Evolutionary conservation across 768 basidiomycete genomes (phyloP), one percentile per base, ranked within the genome.

Genomic region (Mycena polygramma): DNA sequence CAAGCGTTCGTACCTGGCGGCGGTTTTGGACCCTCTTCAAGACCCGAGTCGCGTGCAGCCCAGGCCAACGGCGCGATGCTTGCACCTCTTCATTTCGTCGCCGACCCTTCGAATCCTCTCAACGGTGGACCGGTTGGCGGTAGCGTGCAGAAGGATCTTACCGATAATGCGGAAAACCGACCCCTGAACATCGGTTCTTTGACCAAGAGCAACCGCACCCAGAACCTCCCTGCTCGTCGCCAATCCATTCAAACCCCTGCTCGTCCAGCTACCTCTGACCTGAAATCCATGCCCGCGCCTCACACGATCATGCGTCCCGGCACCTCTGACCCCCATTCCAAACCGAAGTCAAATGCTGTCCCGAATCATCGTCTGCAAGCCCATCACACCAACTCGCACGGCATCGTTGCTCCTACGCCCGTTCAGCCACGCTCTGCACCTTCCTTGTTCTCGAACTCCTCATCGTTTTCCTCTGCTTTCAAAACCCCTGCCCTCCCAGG

Each of bases 61-160:
- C 17, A 39, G 53, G 4, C 58, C 35, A 63, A 19, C 35, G 37
- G 36, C 37, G 22, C 55, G 43, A 46, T 35, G 22, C 26, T 53
- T 13, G 26, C 64, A 20, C 45, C 55, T 57, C 67, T 39, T 48
- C 63, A 61, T 55, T 71, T 71, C 35, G 65, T 63, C 39, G 49
- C 65, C 4, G 70, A 71, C 20, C 65, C 70, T 37, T 67, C 70
- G 11, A 71, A 71, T 62, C 70, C 70, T 63, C 65, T 71, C 1
- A 63, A 71, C 24, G 65, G 65, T 36, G 70, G 70, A 4, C 39
- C 51, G 55, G 8, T 35, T 5, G 20, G 24, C 6, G 19, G 2
- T 30, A 63, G 41, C 39, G 6, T 30, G 8, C 62, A 52, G 57
- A 64, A 69, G 17, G 57, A 58, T 15, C 68, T 53, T 36, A 51